These are phyloP conservation scores for Celoporthe dispersa DNA, from an alignment of 2,329 filamentous ascomycete genomes.

Conservation along the genomic window DNA sequence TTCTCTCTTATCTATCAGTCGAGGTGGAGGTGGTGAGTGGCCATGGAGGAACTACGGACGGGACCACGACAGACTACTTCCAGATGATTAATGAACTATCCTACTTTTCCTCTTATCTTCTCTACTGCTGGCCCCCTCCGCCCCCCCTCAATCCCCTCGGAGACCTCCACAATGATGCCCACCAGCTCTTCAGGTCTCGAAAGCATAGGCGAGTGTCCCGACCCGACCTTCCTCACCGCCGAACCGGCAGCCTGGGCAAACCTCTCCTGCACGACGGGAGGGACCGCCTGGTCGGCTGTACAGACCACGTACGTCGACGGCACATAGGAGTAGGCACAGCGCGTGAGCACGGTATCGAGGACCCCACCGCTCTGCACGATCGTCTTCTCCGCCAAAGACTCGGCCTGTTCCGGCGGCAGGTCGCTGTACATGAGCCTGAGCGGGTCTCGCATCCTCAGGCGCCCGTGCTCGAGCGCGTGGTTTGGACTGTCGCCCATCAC, in stretches of 20 bases:
- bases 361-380: conserved; percentile 29
- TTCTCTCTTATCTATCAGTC: neutral
- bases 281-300: conserved; percentile 28
- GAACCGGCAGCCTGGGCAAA: neutral
- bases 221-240: neutral
- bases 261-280: conserved; percentile 20
- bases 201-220: conserved; percentile 12
- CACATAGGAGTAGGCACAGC: conserved; percentile 30
- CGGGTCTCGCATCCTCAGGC: conserved; percentile 26
- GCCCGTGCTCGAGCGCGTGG: conserved; percentile 25
- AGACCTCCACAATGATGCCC: neutral
- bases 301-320: conserved; percentile 34
- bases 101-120: too few species aligned
- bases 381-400: conserved; percentile 26
- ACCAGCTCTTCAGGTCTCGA: conserved; percentile 3
- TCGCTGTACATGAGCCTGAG: conserved; percentile 30
- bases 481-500: neutral
- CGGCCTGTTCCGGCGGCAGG: conserved; percentile 30
- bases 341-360: conserved; percentile 26
- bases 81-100: neutral
- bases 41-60: neutral
- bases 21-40: too few species aligned
- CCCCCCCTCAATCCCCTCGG: neutral
- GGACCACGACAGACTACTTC: neutral
- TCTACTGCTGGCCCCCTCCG: too few species aligned